phyloP scores from a whole-genome alignment of 306 rosid genomes.

The Prunus padus region DNA sequence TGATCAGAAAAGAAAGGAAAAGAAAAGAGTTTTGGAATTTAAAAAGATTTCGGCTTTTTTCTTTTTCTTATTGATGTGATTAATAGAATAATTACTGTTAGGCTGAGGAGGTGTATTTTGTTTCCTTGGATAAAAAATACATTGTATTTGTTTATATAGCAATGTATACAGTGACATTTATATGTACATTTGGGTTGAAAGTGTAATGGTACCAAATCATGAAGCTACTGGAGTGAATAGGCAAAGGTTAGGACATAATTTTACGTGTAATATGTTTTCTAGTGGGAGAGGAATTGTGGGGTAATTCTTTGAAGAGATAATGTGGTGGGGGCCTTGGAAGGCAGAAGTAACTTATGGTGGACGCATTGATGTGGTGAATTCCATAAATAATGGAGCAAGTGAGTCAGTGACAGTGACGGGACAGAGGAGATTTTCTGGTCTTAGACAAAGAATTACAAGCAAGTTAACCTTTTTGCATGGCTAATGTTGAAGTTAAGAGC shows the following conservation, averaged over 20 bases:
- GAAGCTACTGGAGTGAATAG: neutral
- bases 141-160: neutral
- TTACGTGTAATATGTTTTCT: conserved; percentile 2
- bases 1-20: conserved; percentile 6
- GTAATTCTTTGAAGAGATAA: conserved; percentile 24
- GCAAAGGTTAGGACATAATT: neutral
- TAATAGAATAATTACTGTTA: neutral
- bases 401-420: neutral
- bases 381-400: conserved; percentile 14
- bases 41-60: neutral
- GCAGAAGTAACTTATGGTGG: conserved; percentile 27
- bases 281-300: conserved; percentile 1
- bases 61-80: neutral
- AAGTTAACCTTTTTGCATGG: neutral
- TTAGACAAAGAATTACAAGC: neutral
- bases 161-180: neutral
- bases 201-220: neutral
- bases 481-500: neutral
- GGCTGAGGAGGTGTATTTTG: neutral
- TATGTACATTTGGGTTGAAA: neutral
- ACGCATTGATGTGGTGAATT: conserved; percentile 5
- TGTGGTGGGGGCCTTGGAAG: conserved; percentile 21
- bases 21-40: neutral
- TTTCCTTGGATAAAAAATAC: neutral
- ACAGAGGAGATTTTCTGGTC: conserved; percentile 6